These are phyloP conservation scores for Kwoniella sp. DNA, from an alignment of 768 basidiomycete genomes.

Conservation along the genomic window DNA sequence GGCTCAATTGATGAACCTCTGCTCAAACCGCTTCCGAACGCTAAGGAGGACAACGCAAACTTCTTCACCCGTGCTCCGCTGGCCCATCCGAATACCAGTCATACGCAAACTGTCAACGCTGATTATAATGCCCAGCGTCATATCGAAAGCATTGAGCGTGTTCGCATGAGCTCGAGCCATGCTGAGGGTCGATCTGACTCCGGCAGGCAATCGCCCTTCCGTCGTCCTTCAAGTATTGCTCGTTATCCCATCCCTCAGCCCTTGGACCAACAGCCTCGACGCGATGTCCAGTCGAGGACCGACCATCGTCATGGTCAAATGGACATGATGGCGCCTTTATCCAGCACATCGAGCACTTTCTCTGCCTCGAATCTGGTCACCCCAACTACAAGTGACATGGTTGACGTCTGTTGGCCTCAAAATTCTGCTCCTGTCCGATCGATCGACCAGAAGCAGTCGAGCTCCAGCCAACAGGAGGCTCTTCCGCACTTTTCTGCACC, in stretches of 20 bases:
- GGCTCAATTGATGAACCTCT: too few relatives aligned
- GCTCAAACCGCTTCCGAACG: too few relatives aligned
- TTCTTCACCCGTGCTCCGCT: too few relatives aligned
- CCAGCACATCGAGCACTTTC: background rate
- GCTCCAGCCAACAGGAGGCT: background rate
- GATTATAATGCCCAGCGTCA: too few relatives aligned
- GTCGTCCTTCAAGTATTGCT: background rate
- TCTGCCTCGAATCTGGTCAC: background rate
- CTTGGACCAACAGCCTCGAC: background rate
- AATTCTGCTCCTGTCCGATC: too few relatives aligned
- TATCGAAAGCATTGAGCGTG: too few relatives aligned
- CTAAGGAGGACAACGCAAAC: too few relatives aligned
- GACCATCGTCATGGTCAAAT: background rate
- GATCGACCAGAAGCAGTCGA: too few relatives aligned
- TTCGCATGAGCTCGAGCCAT: background rate
- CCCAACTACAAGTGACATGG: background rate
- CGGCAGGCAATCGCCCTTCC: background rate
- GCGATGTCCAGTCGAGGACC: background rate
- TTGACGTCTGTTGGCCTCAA: too few relatives aligned
- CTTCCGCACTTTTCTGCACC: background rate
- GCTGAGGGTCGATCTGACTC: background rate
- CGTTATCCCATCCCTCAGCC: background rate
- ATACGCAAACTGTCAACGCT: too few relatives aligned
- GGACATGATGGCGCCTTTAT: background rate
- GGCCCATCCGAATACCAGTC: too few relatives aligned